Base-by-base conservation (phyloP, 2,329 filamentous ascomycete species). In the Tolypocladium tropicale region DNA sequence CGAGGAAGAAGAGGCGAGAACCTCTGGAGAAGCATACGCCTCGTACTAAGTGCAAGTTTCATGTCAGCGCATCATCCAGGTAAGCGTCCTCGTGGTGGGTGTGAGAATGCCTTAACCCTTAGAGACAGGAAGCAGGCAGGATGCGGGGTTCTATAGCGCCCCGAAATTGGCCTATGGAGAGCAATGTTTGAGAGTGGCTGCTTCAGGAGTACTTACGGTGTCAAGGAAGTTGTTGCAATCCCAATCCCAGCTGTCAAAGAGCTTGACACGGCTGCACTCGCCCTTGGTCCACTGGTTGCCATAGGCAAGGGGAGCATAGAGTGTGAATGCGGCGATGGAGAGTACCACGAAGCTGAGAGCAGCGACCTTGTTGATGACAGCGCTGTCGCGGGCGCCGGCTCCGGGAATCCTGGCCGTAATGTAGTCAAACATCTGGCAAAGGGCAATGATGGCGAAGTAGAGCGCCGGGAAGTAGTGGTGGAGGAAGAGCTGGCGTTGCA, bases 381-480 rank as follows among this genome's bases (percentile, higher is more conserved):
- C 88, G 55, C 63, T 66, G 61, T 88, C 81, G 56, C 82, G 84
- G 46, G 92, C 72, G 23, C 87, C 84, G 53, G 91, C 72, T 33
- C 81, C 75, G 50, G 80, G 76, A 62, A 96, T 78, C 52, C 94
- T 86, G 62, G 84, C 85, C 57, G 88, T 88, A 55, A 84, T 70
- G 67, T 91, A 96, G 73, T 99, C 94, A 72, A 90, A 93, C 53
- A 89, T 81, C 72, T 97, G 93, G 72, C 87, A 94, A 56, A 96
- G 80, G 10, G 89, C 85, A 62, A 97, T 86, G 65, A 99, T 85
- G 60, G 89, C 91, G 70, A 99, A 99, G 76, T 96, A 95, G 16
- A 99, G 82, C 2, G 94, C 94, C 0, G 94, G 94, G 74, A 99
- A 94, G 73, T 99, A 99, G 76, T 99, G 94, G 73, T 99, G 94